These are phyloP conservation scores for Thermochaetoides thermophila DNA, from an alignment of 495 filamentous ascomycete species.

Conservation along the genomic window DNA sequence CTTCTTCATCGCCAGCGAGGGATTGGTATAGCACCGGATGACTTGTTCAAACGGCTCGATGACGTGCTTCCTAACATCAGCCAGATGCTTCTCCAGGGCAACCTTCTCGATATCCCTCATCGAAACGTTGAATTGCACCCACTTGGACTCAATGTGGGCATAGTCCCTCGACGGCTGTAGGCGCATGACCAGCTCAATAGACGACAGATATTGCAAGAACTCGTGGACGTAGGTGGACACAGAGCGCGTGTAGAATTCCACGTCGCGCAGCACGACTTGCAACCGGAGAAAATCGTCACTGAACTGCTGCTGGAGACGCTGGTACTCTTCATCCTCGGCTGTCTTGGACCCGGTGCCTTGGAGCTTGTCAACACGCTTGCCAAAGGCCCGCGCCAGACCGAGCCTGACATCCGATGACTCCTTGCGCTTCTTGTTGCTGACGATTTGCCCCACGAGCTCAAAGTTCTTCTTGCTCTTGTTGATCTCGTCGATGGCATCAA, in stretches of 20 bases:
- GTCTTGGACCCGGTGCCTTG: conserved; percentile 46
- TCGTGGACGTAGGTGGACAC: conserved; percentile 55
- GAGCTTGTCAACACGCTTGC: conserved; percentile 65
- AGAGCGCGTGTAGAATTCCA: conserved; percentile 69
- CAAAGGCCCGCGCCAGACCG: conserved; percentile 74
- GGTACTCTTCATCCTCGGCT: conserved; percentile 67
- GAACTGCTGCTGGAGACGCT: conserved; percentile 59
- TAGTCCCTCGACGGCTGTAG: conserved; percentile 41
- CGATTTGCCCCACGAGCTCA: conserved; percentile 76
- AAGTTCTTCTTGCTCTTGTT: conserved; percentile 87
- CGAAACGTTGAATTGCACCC: conserved; percentile 69
- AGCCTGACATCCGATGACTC: conserved; percentile 77
- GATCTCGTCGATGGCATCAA: conserved; percentile 63
- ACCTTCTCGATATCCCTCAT: conserved; percentile 68
- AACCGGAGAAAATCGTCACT: conserved; percentile 78
- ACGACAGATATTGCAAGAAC: conserved; percentile 52
- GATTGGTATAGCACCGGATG: conserved; percentile 65
- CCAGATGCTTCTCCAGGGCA: conserved; percentile 70
- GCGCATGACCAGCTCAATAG: conserved; percentile 52
- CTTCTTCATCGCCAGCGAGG: conserved; percentile 77
- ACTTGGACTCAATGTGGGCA: conserved; percentile 78
- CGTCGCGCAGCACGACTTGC: conserved; percentile 79
- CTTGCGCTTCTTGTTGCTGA: conserved; percentile 64
- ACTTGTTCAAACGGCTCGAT: conserved; percentile 77
- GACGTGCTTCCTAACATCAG: conserved; percentile 60